Base-by-base conservation (phyloP, 371 early-diverging fungal species). In the Mortierella sp. region DNA sequence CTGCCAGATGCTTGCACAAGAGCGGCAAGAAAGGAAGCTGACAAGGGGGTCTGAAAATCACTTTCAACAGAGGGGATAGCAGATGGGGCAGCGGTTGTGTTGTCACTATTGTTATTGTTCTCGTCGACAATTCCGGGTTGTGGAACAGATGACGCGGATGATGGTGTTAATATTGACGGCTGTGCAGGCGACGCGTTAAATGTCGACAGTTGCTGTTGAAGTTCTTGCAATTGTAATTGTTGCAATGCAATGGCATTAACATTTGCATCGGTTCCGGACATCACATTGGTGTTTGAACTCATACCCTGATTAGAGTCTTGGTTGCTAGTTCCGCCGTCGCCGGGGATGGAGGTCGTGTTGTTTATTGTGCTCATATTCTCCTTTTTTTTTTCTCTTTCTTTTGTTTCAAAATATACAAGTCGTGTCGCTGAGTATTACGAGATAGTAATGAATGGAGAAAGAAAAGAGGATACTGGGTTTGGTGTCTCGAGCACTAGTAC, bases 281-380 rank as follows among this genome's bases (percentile, higher is more conserved):
- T 38, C 63, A 28, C 48, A 40, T 48, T 63, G 21, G 45, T 43
- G 45, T 45, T 40, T 59, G 59, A 13, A 9, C 10, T 24, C 8
- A 16, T 53, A 19, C 6, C 15, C 10, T 58, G 16, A 36, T 36
- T n/a, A 45, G 62, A 15, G n/a, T 61, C 45, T 19, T 40, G 59
- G 4, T 32, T 2, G 38, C n/a, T 24, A 13, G 47, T 28, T 43
- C 62, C 28, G 28, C 2, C 62, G 21, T 24, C 62, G 15, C 16
- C 28, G 8, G 38, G 1, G 16, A 36, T 24, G 36, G 65, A 11
- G 38, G 19, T 60, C 69, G 70, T 63, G 70, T 63, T 65, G 65
- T 71, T 71, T 65, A 60, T 52, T n/a, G 59, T 65, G 71, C 65
- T 65, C 71, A 71, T 71, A 33, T 24, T 63, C 63, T 55, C 45